phyloP scores from a whole-genome alignment of 768 basidiomycete genomes.

The Tulasnella sp. region DNA sequence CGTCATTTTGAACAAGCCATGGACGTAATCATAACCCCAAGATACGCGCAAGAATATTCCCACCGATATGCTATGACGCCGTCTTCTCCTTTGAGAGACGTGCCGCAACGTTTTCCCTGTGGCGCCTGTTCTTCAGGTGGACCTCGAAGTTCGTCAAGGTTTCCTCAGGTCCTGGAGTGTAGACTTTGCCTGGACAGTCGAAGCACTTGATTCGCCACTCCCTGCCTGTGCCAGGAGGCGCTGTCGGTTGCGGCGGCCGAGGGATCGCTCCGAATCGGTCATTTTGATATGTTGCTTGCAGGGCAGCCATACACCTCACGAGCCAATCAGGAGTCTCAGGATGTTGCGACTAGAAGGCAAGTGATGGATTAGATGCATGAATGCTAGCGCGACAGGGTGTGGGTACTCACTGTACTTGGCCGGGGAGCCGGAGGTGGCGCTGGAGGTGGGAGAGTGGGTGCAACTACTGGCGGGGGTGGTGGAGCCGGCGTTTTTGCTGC shows the following conservation, averaged over 20 bases:
- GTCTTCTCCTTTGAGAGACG: constrained; percentile 28
- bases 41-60: no score
- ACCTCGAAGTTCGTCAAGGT: constrained; percentile 85
- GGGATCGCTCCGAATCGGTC: constrained; percentile 75
- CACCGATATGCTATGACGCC: no score
- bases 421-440: neutral
- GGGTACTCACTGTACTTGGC: no score
- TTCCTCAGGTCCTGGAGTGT: constrained; percentile 82
- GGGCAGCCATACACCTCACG: constrained; percentile 36
- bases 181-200: constrained; percentile 91
- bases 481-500: neutral
- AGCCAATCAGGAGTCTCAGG: constrained; percentile 20
- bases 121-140: constrained; percentile 77
- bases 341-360: constrained; percentile 14
- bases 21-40: no score
- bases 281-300: constrained; percentile 64
- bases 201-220: constrained; percentile 90
- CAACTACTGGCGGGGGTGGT: neutral
- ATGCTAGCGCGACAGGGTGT: no score
- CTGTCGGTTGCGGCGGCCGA: constrained; percentile 39
- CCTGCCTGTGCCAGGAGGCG: constrained; percentile 38
- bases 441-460: neutral
- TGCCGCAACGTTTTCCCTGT: constrained; percentile 61
- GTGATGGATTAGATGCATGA: no score
- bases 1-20: no score